phyloP scores from a whole-genome alignment of 345 rosid genomes.

The Nephelium lappaceum region DNA sequence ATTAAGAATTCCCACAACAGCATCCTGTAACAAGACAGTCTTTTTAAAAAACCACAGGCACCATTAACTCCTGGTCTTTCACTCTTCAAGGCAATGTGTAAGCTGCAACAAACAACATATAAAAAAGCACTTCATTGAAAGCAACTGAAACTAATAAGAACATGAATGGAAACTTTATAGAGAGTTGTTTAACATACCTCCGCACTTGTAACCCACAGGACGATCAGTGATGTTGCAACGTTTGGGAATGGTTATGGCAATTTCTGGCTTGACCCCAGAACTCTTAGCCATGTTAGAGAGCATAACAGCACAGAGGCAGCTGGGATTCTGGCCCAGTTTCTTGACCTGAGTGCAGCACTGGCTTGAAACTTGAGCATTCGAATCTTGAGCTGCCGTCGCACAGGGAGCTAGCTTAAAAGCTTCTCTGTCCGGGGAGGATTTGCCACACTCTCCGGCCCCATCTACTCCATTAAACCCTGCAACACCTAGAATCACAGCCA shows the following conservation, averaged over 20 bases:
- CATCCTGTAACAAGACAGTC: neutral
- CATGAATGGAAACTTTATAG: neutral
- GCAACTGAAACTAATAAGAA: neutral
- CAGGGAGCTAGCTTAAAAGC: constrained; percentile 90
- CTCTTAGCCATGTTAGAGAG: constrained; percentile 76
- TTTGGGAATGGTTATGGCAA: constrained; percentile 85
- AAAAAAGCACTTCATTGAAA: neutral
- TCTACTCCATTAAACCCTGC: constrained; percentile 40
- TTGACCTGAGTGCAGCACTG: constrained; percentile 71
- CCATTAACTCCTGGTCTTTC: constrained; percentile 6
- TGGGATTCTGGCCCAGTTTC: constrained; percentile 71
- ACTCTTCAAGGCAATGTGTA: constrained; percentile 53
- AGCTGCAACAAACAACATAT: constrained; percentile 41
- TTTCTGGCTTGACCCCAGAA: constrained; percentile 69
- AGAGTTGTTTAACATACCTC: constrained; percentile 44
- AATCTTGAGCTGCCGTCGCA: constrained; percentile 64
- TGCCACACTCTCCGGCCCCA: constrained; percentile 87
- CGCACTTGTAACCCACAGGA: constrained; percentile 87
- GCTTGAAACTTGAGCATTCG: constrained; percentile 54
- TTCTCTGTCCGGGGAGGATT: constrained; percentile 70
- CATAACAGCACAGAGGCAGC: constrained; percentile 87
- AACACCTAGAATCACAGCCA: constrained; percentile 43
- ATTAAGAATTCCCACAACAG: neutral
- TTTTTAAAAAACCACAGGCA: neutral
- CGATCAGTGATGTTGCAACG: constrained; percentile 79